These are phyloP conservation scores for Coemansia sp. DNA, from an alignment of 192 early-diverging fungal genomes.

Conservation along the genomic window DNA sequence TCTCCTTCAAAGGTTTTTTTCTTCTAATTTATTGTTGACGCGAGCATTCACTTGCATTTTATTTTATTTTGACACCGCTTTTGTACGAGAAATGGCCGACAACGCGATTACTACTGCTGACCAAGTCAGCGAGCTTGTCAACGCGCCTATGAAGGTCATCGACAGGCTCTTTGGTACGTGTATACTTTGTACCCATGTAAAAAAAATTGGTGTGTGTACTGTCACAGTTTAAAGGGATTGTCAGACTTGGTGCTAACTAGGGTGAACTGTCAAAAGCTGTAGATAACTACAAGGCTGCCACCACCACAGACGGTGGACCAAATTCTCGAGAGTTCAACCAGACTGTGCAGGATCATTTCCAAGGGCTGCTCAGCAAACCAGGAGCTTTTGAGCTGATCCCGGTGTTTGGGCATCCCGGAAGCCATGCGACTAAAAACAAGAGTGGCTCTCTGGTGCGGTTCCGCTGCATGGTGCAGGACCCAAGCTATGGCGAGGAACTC, in stretches of 20 bases:
- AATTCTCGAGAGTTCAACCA: constrained; percentile 20
- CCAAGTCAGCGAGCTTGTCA: constrained; percentile 23
- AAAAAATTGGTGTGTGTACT: background rate
- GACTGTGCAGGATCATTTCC: constrained; percentile 27
- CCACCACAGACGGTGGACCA: background rate
- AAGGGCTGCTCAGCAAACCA: constrained; percentile 17
- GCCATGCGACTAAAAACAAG: background rate
- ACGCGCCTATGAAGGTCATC: constrained; percentile 34
- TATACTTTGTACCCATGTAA: background rate
- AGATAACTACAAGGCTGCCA: background rate
- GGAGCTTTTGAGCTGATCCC: constrained; percentile 26
- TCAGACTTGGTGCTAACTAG: background rate
- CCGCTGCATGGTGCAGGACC: constrained; percentile 81
- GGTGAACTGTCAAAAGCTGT: background rate
- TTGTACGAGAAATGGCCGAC: constrained; percentile 11
- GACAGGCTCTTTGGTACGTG: constrained; percentile 39
- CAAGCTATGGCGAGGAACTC: constrained; percentile 68
- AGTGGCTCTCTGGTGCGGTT: constrained; percentile 62
- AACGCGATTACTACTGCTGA: constrained; percentile 13
- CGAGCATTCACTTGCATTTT: background rate
- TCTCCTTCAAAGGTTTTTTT: background rate
- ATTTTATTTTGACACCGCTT: background rate
- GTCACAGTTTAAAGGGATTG: background rate
- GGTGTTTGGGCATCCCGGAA: constrained; percentile 5
- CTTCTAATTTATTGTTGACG: background rate